Evolutionary conservation across 805 yeast species (phyloP).

Genomic region (Kodamaea hsintzibuensis): DNA sequence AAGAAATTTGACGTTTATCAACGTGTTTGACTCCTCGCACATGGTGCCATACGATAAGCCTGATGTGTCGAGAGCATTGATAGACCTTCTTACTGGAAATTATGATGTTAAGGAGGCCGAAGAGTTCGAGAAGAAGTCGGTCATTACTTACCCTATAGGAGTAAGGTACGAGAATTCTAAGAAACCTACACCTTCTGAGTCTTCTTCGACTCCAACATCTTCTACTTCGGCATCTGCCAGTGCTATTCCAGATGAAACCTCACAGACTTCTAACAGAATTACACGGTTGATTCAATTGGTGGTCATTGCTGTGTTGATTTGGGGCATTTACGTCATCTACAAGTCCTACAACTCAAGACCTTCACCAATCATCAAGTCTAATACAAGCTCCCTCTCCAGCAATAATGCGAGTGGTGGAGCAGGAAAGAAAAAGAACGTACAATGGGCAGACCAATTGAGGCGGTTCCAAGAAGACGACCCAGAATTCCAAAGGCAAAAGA

Average conservation of each 20-base stretch:
- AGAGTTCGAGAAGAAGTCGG: slow-evolving; percentile 16
- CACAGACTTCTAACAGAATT: slow-evolving; percentile 21
- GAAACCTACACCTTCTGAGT: not conserved
- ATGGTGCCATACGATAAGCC: slow-evolving; percentile 92
- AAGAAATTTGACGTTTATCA: slow-evolving; percentile 74
- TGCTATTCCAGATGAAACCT: not conserved
- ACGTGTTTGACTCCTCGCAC: slow-evolving; percentile 77
- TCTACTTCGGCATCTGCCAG: slow-evolving; percentile 1
- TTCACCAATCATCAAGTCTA: slow-evolving; percentile 38
- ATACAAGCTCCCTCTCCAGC: slow-evolving; percentile 21
- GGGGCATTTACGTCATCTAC: slow-evolving; percentile 44
- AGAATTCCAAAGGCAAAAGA: slow-evolving; percentile 18
- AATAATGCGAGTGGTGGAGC: slow-evolving; percentile 8
- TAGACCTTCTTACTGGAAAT: slow-evolving; percentile 51
- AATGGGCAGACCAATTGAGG: slow-evolving; percentile 48
- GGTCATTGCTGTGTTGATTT: slow-evolving; percentile 37
- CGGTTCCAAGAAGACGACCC: slow-evolving; percentile 33
- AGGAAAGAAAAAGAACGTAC: slow-evolving; percentile 44
- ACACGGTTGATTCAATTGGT: slow-evolving; percentile 42
- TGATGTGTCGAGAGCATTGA: slow-evolving; percentile 63
- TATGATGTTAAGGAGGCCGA: slow-evolving; percentile 21
- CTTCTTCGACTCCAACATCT: not conserved
- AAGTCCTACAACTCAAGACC: slow-evolving; percentile 39
- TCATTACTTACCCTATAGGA: slow-evolving; percentile 32
- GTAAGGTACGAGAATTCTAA: slow-evolving; percentile 14